Evolutionary conservation across 306 rosid genomes (phyloP).

Genomic region (Pterocarpus santalinus): DNA sequence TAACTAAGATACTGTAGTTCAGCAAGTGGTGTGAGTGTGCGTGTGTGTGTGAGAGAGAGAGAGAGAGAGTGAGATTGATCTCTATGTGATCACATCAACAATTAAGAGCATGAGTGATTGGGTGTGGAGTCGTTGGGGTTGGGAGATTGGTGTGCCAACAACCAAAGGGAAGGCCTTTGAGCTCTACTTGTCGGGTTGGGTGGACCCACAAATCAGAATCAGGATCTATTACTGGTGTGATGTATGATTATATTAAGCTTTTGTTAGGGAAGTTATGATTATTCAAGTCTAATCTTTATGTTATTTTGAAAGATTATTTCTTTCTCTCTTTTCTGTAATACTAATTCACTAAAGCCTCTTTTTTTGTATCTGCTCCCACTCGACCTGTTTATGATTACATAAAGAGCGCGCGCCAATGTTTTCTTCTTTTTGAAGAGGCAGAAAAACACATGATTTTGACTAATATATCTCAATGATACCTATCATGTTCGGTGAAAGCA

Average conservation of each 20-base stretch:
- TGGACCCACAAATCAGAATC: constrained; percentile 92
- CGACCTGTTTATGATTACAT: constrained; percentile 46
- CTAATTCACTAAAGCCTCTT: constrained; percentile 49
- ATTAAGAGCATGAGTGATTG: constrained; percentile 53
- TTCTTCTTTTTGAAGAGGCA: constrained; percentile 43
- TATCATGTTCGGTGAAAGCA: constrained; percentile 47
- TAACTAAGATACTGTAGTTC: constrained; percentile 53
- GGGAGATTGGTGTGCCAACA: constrained; percentile 73
- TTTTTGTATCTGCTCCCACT: constrained; percentile 55
- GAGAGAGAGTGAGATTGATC: constrained; percentile 40
- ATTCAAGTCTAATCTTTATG: background rate
- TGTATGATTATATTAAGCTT: constrained; percentile 69
- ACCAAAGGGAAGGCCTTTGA: constrained; percentile 59
- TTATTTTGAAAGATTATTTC: constrained; percentile 20
- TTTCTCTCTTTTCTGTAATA: constrained; percentile 30
- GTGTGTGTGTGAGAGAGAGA: constrained; percentile 18
- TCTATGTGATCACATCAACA: constrained; percentile 56
- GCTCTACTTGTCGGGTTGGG: constrained; percentile 67
- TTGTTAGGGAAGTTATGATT: constrained; percentile 47
- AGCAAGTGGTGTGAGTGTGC: constrained; percentile 41
- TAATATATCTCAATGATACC: background rate
- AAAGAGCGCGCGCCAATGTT: constrained; percentile 44
- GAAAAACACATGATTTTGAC: constrained; percentile 52
- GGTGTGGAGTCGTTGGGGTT: constrained; percentile 74
- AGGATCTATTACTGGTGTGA: constrained; percentile 76